Base-by-base conservation (phyloP, 2,329 filamentous ascomycete species). In the Fusarium pseudocircinatum region DNA sequence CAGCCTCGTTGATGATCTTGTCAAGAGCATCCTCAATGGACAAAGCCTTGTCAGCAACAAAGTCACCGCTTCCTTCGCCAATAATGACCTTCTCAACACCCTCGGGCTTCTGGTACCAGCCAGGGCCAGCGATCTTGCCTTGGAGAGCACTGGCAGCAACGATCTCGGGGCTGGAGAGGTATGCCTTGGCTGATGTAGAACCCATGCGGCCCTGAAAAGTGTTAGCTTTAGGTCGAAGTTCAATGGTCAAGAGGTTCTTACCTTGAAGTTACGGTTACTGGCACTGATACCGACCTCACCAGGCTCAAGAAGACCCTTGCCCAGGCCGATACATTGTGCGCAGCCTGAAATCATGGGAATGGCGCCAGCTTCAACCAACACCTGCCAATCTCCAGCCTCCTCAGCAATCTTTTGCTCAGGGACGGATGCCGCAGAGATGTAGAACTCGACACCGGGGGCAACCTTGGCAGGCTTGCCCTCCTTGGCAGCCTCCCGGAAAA, bases 231-330 rank as follows among this genome's bases (percentile, higher is more conserved):
- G 7, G 6, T 40, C 15, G n/a, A 18, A 11, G 20, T 18, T 28
- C 24, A 18, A 14, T 7, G 4, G 1, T n/a, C 2, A 7, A 22
- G 4, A 16, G 10, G 1, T 1, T 9, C 43, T 42, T 37, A 69
- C 67, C 66, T 70, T 70, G 53, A 70, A 70, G 42, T 70, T 70
- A 37, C 67, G 66, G 42, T 70, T 70, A 37, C 66, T 70, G 0
- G 94, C 94, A 69, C 88, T 91, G 75, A 98, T 95, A 28, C 95
- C 95, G 15, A 95, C 91, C 83, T 98, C 95, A n/a, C 93, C 94
- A 4, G 89, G 87, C 81, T 98, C 92, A 2, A 97, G 87, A 0
- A 97, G 86, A 42, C 95, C 95, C 0, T 87, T 89, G 0, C 93
- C 94, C 1, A 97, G 87, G 13, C 95, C 95, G 70, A 98, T 98